Conservation (phyloP, 2,329 filamentous ascomycete species). For the Orbilia javanica region DNA sequence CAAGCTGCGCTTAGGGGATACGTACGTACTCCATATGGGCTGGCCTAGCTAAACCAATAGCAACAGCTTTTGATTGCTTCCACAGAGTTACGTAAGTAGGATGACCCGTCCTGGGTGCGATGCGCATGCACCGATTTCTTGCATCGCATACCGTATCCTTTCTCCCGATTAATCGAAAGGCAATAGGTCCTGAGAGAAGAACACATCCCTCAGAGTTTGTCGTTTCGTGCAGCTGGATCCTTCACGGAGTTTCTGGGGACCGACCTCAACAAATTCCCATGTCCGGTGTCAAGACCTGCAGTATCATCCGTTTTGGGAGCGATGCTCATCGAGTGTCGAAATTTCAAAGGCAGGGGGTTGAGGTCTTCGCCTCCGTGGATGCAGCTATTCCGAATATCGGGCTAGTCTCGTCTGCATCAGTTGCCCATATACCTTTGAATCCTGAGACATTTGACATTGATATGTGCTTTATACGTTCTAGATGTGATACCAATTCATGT, state of each 20-base stretch:
- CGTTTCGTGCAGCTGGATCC: slow-evolving; percentile 11
- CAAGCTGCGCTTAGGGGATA: slow-evolving; percentile 4
- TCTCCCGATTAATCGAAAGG: background rate
- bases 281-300: background rate
- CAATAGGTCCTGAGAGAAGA: too few relatives aligned
- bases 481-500: slow-evolving; percentile 2
- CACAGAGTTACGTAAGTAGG: slow-evolving; percentile 11
- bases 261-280: background rate
- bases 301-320: background rate
- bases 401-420: background rate
- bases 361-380: background rate
- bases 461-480: background rate
- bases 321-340: background rate
- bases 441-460: background rate
- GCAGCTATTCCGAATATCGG: background rate
- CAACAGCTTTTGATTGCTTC: background rate
- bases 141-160: slow-evolving; percentile 11
- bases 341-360: background rate
- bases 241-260: background rate
- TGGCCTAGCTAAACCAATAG: slow-evolving; percentile 8
- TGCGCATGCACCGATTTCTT: slow-evolving; percentile 15
- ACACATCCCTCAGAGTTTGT: background rate
- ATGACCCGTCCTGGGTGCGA: background rate
- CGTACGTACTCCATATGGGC: background rate
- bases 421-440: background rate